Evolutionary conservation across 805 yeast genomes (phyloP), one percentile per base, ranked within the genome.

Genomic region (Saccharomycopsis sp.): DNA sequence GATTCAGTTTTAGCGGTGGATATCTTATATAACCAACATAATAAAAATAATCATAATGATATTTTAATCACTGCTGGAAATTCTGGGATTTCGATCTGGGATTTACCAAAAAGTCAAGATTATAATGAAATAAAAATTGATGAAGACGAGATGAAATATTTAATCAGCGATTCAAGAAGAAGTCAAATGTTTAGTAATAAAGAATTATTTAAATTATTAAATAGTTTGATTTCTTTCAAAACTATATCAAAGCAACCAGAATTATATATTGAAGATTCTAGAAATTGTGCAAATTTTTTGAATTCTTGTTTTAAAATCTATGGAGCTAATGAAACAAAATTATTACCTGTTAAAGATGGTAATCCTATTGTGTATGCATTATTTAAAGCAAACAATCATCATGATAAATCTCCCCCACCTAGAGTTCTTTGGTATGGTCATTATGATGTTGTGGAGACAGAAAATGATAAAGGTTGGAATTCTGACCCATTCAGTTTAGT

Each of bases 401-500:
- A 10, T 8, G 31, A 28, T 28, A 37, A 42, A 8, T 34, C 40
- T 2, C 31, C 42, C 15, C 52, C 52, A 21, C 59, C 74, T 34
- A 64, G 83, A 41, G 67, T 86, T 3, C 57, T 89, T 36, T 89
- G 94, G 81, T 89, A 89, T 58, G 97, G 95, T 1, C 98, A 89
- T 64, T 89, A 92, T 55, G 98, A 89, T 60, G 96, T 89, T 21
- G 86, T 89, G 31, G 83, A 81, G 44, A 94, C 94, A 0, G 72
- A 73, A 26, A 69, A 68, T 37, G 61, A 64, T 18, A 67, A 65
- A 4, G 66, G 66, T 23, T 89, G 97, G 96, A 56, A 64, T 6
- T 72, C 92, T 0, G 78, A 80, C 47, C 97, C 97, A 0, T 92
- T 81, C 55, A 60, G 62, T 18, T 57, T 92, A 55, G 71, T 81